Percentiles rank a stretch among this genome's conserved stretches.
These are phyloP conservation scores for Rubia tinctorum DNA, from an alignment of 305 asterid genomes.

Conservation along the genomic window DNA sequence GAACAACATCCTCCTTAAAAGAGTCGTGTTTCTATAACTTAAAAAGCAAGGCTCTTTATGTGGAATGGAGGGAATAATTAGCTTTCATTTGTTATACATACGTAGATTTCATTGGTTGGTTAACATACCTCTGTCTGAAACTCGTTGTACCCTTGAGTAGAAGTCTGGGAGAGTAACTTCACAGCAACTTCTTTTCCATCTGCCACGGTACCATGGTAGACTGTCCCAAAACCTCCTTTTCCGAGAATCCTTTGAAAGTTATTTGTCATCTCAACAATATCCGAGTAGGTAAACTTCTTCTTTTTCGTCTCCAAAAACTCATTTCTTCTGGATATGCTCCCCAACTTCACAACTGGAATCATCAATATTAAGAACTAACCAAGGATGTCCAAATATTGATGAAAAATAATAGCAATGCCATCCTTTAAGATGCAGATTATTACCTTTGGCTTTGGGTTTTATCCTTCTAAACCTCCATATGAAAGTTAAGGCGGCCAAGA, in stretches of 20 bases:
- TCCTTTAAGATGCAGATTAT: no score
- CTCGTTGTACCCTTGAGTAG: slow-evolving; percentile 28
- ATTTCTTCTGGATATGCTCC: not conserved
- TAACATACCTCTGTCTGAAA: slow-evolving; percentile 35
- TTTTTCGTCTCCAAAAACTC: slow-evolving; percentile 17
- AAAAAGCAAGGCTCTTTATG: no score
- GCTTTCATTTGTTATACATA: not conserved
- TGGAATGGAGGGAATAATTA: no score
- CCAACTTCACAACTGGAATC: not conserved
- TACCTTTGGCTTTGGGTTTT: not conserved
- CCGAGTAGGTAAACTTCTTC: slow-evolving; percentile 28
- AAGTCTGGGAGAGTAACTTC: slow-evolving; percentile 35
- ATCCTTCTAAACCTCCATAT: not conserved
- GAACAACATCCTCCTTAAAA: not conserved
- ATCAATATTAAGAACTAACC: no score
- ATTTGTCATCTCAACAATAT: slow-evolving; percentile 31
- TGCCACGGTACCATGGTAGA: slow-evolving; percentile 30
- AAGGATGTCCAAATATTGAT: not conserved
- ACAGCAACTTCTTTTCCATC: slow-evolving; percentile 41
- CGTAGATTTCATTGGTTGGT: no score
- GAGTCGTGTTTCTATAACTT: not conserved
- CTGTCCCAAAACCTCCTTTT: slow-evolving; percentile 51
- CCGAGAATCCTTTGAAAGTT: slow-evolving; percentile 37
- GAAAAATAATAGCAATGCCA: not conserved
- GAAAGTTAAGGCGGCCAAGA: slow-evolving; percentile 16